These are phyloP conservation scores for Kwoniella shandongensis DNA, from an alignment of 768 basidiomycete genomes.

Conservation along the genomic window DNA sequence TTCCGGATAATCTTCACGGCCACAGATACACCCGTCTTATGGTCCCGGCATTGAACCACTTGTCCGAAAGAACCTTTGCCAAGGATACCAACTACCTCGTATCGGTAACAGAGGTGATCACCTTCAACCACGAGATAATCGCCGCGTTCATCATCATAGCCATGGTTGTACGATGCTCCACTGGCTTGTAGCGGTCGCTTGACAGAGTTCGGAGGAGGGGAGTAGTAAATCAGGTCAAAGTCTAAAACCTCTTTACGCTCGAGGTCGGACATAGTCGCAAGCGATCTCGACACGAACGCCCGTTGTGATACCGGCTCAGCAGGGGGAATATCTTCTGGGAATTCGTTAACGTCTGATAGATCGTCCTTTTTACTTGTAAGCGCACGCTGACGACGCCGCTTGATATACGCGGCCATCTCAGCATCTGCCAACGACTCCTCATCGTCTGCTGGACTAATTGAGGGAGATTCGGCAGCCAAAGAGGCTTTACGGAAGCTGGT, in stretches of 20 bases:
- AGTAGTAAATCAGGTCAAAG: constrained; percentile 75
- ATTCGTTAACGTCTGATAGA: constrained; percentile 80
- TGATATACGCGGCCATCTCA: constrained; percentile 94
- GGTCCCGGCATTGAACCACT: constrained; percentile 91
- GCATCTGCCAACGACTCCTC: constrained; percentile 71
- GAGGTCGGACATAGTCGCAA: constrained; percentile 74
- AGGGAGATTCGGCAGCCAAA: constrained; percentile 30
- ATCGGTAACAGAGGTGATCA: constrained; percentile 96
- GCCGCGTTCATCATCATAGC: constrained; percentile 97
- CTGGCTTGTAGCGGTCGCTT: constrained; percentile 24
- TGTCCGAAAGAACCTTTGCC: constrained; percentile 99
- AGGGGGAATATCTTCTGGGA: constrained; percentile 85
- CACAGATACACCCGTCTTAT: constrained; percentile 90
- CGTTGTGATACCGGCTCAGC: constrained; percentile 65
- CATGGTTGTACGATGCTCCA: constrained; percentile 68
- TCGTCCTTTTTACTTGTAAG: constrained; percentile 81
- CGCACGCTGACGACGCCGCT: constrained; percentile 80
- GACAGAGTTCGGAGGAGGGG: constrained; percentile 22
- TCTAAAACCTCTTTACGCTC: constrained; percentile 91
- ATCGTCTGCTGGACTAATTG: constrained; percentile 45
- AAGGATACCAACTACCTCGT: constrained; percentile 85
- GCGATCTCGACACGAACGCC: constrained; percentile 54
- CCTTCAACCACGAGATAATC: constrained; percentile 87
- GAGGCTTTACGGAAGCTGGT: constrained; percentile 22
- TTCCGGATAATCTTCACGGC: constrained; percentile 99